Evolutionary conservation across 305 asterid species (phyloP), one percentile per base, ranked within the genome.

Genomic region (Solanum aculeatissimum): DNA sequence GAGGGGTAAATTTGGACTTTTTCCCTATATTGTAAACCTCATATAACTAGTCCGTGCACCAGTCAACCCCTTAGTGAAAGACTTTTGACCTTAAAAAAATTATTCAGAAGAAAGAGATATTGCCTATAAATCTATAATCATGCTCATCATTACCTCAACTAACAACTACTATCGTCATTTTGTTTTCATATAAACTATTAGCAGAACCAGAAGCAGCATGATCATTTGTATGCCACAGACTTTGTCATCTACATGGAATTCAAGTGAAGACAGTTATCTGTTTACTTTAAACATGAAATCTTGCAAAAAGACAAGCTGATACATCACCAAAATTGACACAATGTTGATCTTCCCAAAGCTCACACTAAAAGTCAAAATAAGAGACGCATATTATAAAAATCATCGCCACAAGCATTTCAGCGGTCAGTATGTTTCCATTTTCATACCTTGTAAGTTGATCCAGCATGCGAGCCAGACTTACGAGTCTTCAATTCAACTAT

Each of bases 361-460:
- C 81, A 16, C 81, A 49, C 62, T 47, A 49, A 49, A 68, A 16
- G 43, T 38, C 53, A 47, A 49, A 45, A 47, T 13, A 75, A 25
- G 42, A 75, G 81, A 47, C 14, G 9, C 43, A 49, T 29, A 75
- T 75, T 75, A 75, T 49, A 25, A 75, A 75, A 75, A 49, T 49
- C 25, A 49, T 18, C 25, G 14, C 81, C 55, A 47, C 65, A 80
- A 81, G 9, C 13, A 18, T 69, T 57, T 80, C 32, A 53, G 51
- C 3, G 6, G 57, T 58, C n/a, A 8, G 82, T 29, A 77, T 63
- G n/a, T 85, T 62, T 87, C 87, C 71, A 80, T 38, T 83, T 70
- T 72, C 79, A 65, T 86, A 93, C 98, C 97, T 94, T 93, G 90
- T 91, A 94, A 68, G 63, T 32, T 66, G 87, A 18, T 87, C 92